phyloP scores from a whole-genome alignment of 345 rosid species.

The Eucalyptus leucophloia region DNA sequence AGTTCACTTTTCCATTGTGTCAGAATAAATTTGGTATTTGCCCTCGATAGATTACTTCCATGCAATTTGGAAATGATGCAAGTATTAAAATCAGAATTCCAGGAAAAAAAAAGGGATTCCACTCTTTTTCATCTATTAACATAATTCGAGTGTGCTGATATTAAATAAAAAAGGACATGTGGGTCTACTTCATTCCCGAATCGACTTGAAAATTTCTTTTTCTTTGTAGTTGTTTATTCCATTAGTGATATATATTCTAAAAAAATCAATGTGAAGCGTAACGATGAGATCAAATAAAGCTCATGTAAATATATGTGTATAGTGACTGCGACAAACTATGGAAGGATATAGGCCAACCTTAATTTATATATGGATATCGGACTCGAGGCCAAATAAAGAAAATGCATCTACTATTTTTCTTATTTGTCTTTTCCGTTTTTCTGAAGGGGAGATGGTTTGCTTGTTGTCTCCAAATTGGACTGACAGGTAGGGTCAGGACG shows the following conservation, averaged over 20 bases:
- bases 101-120: not conserved
- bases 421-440: not conserved
- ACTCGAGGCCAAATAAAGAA: not conserved
- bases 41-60: not conserved
- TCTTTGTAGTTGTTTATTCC: not conserved
- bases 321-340: not conserved
- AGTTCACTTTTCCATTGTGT: not conserved
- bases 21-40: not conserved
- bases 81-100: not conserved
- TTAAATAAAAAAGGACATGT: not conserved
- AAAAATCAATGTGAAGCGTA: not conserved
- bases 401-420: not conserved
- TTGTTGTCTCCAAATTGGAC: not conserved
- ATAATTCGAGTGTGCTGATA: not conserved
- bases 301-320: not conserved
- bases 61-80: not conserved
- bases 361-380: not conserved
- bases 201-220: not conserved
- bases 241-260: not conserved
- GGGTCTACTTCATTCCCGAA: not conserved
- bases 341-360: not conserved
- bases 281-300: not conserved
- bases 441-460: not conserved
- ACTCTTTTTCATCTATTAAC: not conserved
- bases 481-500: not conserved